These are phyloP conservation scores for Bolboschoenus planiculmis DNA, from an alignment of 176 grass and related monocot genomes.

Conservation along the genomic window DNA sequence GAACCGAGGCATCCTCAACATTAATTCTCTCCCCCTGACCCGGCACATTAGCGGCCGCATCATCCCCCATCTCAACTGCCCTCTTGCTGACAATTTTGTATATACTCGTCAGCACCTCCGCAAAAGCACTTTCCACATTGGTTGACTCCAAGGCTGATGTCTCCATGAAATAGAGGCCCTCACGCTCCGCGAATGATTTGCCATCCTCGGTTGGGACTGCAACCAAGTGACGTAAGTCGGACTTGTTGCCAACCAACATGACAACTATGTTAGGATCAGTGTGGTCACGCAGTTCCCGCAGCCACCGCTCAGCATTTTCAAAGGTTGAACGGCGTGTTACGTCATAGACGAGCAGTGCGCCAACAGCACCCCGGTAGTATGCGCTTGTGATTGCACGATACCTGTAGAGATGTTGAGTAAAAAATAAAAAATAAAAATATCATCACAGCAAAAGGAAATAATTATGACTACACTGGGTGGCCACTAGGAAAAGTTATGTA, in stretches of 20 bases:
- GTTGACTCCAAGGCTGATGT: slow-evolving; percentile 81
- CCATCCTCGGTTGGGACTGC: slow-evolving; percentile 67
- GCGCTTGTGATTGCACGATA: slow-evolving; percentile 92
- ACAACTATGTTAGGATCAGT: slow-evolving; percentile 90
- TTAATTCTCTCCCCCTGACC: slow-evolving; percentile 79
- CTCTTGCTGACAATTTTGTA: slow-evolving; percentile 79
- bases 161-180: slow-evolving; percentile 89
- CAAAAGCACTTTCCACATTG: slow-evolving; percentile 75
- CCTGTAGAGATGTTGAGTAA: slow-evolving; percentile 30
- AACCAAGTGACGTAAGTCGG: slow-evolving; percentile 77
- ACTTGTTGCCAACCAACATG: slow-evolving; percentile 87
- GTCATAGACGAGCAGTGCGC: slow-evolving; percentile 72
- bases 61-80: slow-evolving; percentile 52
- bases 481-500: neutral
- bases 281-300: slow-evolving; percentile 78
- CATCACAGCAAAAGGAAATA: neutral
- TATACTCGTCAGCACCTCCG: slow-evolving; percentile 73
- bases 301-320: slow-evolving; percentile 76
- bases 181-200: slow-evolving; percentile 59
- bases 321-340: slow-evolving; percentile 73
- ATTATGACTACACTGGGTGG: neutral
- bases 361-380: slow-evolving; percentile 84
- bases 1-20: slow-evolving; percentile 66
- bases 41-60: slow-evolving; percentile 42
- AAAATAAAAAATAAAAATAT: neutral